These are phyloP conservation scores for Fusarium circinatum DNA, from an alignment of 2,329 filamentous ascomycete genomes.

Conservation along the genomic window DNA sequence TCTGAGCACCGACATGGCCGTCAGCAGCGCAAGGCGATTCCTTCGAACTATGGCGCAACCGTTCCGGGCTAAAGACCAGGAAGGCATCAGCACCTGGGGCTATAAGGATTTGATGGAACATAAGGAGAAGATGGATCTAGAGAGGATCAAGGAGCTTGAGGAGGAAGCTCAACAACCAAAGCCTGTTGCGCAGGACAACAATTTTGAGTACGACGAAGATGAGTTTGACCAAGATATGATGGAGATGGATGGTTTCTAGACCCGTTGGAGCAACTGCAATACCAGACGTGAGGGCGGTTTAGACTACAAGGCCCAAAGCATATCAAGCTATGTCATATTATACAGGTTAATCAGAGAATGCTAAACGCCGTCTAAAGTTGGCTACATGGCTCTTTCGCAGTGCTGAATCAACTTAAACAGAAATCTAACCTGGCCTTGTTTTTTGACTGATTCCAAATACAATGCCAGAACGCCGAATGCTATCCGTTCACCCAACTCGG, in stretches of 20 bases:
- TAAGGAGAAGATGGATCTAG: conserved; percentile 78
- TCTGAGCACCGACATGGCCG: conserved; percentile 94
- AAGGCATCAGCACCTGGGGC: conserved; percentile 94
- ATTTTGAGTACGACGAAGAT: conserved; percentile 64
- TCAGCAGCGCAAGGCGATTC: conserved; percentile 89
- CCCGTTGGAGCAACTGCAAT: neutral
- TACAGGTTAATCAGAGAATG: conserved; percentile 9
- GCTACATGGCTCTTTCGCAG: neutral
- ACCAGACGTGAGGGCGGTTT: neutral
- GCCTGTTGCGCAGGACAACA: conserved; percentile 44
- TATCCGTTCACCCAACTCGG: neutral
- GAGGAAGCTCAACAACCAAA: conserved; percentile 49
- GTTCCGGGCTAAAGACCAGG: conserved; percentile 83
- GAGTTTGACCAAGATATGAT: conserved; percentile 66
- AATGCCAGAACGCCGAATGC: conserved; percentile 3
- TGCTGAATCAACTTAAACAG: neutral
- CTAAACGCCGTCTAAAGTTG: neutral
- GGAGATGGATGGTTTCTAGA: conserved; percentile 56
- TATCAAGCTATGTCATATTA: conserved; percentile 19
- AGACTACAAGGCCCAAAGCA: conserved; percentile 3
- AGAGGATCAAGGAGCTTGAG: conserved; percentile 72
- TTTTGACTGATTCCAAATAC: neutral
- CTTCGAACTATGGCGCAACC: conserved; percentile 91
- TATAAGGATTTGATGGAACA: conserved; percentile 80
- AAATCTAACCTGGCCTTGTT: conserved; percentile 4